These are phyloP conservation scores for Monosporozyma aerobia DNA, from an alignment of 805 yeast species.

Conservation along the genomic window DNA sequence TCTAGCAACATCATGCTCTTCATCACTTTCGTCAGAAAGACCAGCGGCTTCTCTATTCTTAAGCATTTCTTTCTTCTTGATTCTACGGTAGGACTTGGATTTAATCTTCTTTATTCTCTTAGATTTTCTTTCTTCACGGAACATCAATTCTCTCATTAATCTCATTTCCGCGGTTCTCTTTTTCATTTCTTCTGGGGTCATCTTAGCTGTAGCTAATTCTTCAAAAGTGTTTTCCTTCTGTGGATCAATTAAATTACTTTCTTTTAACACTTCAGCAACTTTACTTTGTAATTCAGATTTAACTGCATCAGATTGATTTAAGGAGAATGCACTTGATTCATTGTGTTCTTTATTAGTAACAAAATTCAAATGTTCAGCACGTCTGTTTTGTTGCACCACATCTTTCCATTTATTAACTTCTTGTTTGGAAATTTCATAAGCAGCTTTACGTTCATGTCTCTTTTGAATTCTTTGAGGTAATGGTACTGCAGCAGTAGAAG, in stretches of 20 bases:
- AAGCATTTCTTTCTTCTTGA: slow-evolving; percentile 74
- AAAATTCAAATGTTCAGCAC: slow-evolving; percentile 65
- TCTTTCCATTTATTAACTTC: slow-evolving; percentile 88
- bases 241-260: slow-evolving; percentile 64
- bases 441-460: slow-evolving; percentile 78
- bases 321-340: slow-evolving; percentile 47
- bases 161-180: slow-evolving; percentile 76
- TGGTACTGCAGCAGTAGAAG: slow-evolving; percentile 60
- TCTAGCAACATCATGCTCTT: slow-evolving; percentile 63
- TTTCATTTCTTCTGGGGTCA: slow-evolving; percentile 70
- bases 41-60: slow-evolving; percentile 56
- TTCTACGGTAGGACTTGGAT: slow-evolving; percentile 79
- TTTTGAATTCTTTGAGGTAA: slow-evolving; percentile 79
- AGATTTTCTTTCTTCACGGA: slow-evolving; percentile 86
- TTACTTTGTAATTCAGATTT: slow-evolving; percentile 57
- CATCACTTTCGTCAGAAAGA: slow-evolving; percentile 39
- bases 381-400: slow-evolving; percentile 64
- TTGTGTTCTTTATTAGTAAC: slow-evolving; percentile 14
- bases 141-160: slow-evolving; percentile 91
- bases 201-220: slow-evolving; percentile 70
- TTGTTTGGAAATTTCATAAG: slow-evolving; percentile 78
- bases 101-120: slow-evolving; percentile 90
- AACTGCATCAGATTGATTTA: slow-evolving; percentile 34
- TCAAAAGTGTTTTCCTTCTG: slow-evolving; percentile 77
- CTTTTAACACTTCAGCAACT: slow-evolving; percentile 49